Evolutionary conservation across 1,284 basidiomycete species (phyloP), one percentile per base, ranked within the genome.

Genomic region (Malassezia psittaci): DNA sequence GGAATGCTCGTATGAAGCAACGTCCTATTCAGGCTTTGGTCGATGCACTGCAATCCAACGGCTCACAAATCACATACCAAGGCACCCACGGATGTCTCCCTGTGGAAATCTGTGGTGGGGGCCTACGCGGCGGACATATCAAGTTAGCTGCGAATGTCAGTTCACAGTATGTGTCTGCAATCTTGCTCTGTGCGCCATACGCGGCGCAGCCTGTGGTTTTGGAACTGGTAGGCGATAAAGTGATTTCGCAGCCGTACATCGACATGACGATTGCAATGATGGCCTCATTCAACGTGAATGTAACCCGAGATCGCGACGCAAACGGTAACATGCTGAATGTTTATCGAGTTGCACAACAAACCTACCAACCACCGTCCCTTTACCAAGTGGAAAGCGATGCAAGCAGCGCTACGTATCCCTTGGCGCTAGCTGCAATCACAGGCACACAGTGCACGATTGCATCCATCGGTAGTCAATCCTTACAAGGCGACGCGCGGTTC

Each of bases 231-330:
- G 90, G 90, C 21, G 90, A 88, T 3, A 83, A 87, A 68, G 94
- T 98, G 73, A 96, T 98, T 76, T 94, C 90, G 16, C 93, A 96
- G 78, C 90, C 90, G 2, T 98, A 98, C 79, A 98, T 99, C 77
- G 91, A 99, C 78, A 96, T 98, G 91, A 98, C 94, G 5, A 86
- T 96, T 64, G 85, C 90, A 8, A 94, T 98, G 86, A 98, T 98
- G 94, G 80, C 80, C 57, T 82, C 85, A n/a, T 98, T 98, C 74
- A 93, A 90, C 18, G 80, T 96, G 64, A 71, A 80, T 8, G 90
- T 93, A 48, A 77, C 79, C 44, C 83, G 90, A 47, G 80, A 87
- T 56, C 74, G 69, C n/a, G 87, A 87, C 62, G 74, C 75, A 21
- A 82, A 80, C 0, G 85, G 88, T 18, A 81, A 82, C 51, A 77